Conservation (phyloP, 139 green algal genomes). For the Spirogloea muscicola region DNA sequence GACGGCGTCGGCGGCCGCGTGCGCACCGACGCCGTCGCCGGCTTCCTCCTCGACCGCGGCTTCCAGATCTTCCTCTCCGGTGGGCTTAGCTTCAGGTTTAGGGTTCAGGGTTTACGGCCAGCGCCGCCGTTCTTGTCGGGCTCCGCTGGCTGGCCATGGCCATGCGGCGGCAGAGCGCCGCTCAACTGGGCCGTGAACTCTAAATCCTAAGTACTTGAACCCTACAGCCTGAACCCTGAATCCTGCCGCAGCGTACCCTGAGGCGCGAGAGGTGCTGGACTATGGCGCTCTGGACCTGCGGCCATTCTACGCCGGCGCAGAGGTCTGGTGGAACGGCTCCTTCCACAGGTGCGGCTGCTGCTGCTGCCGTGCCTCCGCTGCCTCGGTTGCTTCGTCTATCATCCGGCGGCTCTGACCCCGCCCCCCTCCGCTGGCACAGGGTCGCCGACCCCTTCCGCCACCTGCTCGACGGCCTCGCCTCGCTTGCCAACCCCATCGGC, state of each 20-base stretch:
- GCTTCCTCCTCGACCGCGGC: constrained; percentile 90
- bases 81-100: too few relatives aligned
- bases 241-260: constrained; percentile 29
- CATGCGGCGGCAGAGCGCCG: too few relatives aligned
- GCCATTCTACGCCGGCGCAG: constrained; percentile 88
- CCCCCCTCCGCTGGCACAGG: not conserved
- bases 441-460: constrained; percentile 62
- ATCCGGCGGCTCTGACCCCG: too few relatives aligned
- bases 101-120: too few relatives aligned
- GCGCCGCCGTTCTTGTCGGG: too few relatives aligned
- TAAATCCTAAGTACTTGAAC: too few relatives aligned
- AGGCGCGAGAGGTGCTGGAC: constrained; percentile 63
- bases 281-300: constrained; percentile 77
- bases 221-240: too few relatives aligned
- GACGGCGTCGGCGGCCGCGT: constrained; percentile 87
- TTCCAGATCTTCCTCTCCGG: constrained; percentile 97
- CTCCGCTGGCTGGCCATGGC: too few relatives aligned
- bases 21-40: constrained; percentile 84
- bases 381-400: too few relatives aligned
- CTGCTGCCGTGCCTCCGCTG: too few relatives aligned
- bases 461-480: constrained; percentile 67
- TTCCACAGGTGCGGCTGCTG: constrained; percentile 72
- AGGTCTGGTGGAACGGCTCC: constrained; percentile 62
- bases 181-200: too few relatives aligned
- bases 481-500: constrained; percentile 81